phyloP scores from a whole-genome alignment of 1,284 basidiomycete species.

The Trichosporon asahii region DNA sequence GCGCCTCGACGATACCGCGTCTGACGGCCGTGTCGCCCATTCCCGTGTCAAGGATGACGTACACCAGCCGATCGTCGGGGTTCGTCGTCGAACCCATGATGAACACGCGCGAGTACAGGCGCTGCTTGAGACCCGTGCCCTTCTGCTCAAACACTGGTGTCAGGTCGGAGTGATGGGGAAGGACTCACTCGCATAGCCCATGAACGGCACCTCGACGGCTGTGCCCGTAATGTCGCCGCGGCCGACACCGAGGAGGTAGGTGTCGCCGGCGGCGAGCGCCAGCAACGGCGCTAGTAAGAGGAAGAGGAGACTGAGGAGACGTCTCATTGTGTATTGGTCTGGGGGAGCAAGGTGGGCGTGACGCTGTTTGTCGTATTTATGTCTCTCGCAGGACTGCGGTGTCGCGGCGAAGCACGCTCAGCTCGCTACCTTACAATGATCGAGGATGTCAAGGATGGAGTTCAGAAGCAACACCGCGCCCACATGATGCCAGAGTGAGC shows the following conservation, averaged over 20 bases:
- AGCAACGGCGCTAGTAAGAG: background rate
- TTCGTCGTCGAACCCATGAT: conserved; percentile 13
- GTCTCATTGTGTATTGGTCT: background rate
- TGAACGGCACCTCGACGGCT: conserved; percentile 20
- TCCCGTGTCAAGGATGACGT: conserved; percentile 16
- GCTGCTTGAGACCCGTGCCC: conserved; percentile 19
- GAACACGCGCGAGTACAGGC: conserved; percentile 18
- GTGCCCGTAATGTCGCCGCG: conserved; percentile 22
- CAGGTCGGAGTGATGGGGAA: background rate
- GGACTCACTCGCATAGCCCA: conserved; percentile 13
- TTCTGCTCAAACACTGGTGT: conserved; percentile 10
- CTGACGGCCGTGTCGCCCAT: conserved; percentile 19
- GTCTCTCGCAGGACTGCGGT: too few relatives aligned
- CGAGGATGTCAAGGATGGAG: background rate
- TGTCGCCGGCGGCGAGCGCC: conserved; percentile 15
- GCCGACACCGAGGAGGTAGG: conserved; percentile 23
- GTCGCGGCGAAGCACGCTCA: background rate
- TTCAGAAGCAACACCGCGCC: background rate
- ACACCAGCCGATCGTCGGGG: conserved; percentile 14
- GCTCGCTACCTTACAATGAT: background rate
- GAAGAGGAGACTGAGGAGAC: background rate
- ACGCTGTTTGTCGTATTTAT: background rate
- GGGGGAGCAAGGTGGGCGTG: background rate
- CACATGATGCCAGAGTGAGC: background rate
- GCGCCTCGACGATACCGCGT: conserved; percentile 16